phyloP scores from a whole-genome alignment of 139 green algal species.

The Closterium sp. region DNA sequence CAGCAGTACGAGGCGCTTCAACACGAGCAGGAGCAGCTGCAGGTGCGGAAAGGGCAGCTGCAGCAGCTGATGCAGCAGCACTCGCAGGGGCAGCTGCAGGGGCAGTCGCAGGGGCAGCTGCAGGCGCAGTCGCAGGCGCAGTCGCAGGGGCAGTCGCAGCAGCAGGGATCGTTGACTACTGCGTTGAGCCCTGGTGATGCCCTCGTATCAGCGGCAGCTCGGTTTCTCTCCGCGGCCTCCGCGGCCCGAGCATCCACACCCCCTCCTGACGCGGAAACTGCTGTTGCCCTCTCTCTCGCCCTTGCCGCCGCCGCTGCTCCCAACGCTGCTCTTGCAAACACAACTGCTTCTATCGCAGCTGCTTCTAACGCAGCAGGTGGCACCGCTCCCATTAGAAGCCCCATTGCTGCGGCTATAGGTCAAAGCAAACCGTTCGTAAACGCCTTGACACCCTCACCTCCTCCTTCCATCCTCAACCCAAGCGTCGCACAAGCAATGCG shows the following conservation, averaged over 20 bases:
- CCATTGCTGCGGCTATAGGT: neutral
- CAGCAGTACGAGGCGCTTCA: neutral
- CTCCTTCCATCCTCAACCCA: neutral
- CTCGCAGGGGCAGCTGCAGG: neutral
- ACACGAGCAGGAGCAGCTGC: neutral
- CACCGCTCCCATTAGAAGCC: neutral
- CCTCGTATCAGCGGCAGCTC: neutral
- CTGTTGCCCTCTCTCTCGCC: neutral
- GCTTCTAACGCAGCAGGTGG: neutral
- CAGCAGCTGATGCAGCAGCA: conserved; percentile 5
- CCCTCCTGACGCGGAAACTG: neutral
- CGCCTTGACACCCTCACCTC: neutral
- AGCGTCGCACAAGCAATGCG: neutral
- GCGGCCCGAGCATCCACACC: neutral
- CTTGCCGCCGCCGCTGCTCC: neutral
- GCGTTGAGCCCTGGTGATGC: neutral
- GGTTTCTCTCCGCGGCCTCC: neutral
- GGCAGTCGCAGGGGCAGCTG: neutral
- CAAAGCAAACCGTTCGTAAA: neutral
- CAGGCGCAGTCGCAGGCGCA: neutral
- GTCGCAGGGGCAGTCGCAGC: neutral
- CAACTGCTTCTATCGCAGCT: neutral
- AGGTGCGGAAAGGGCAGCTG: neutral
- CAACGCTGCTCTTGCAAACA: neutral
- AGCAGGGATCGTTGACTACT: neutral